Evolutionary conservation across 2,329 filamentous ascomycete species (phyloP).

Genomic region (Mycosphaerella sp.): DNA sequence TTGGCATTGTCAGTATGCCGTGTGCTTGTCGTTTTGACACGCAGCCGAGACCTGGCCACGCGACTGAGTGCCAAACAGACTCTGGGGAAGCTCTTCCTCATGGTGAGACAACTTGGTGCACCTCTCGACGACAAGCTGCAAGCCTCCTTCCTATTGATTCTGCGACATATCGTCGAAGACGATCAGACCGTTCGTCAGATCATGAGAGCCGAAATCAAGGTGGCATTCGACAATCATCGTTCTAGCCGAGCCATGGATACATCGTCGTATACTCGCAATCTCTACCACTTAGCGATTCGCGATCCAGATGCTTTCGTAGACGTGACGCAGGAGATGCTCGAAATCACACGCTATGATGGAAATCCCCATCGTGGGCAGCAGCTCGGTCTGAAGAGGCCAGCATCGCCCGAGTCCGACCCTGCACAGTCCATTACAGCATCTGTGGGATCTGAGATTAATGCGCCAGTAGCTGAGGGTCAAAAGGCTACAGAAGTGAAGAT

Average conservation of each 20-base stretch:
- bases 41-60: slow-evolving; percentile 67
- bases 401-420: background rate
- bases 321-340: slow-evolving; percentile 76
- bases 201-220: slow-evolving; percentile 81
- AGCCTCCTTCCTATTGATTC: slow-evolving; percentile 71
- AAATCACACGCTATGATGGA: slow-evolving; percentile 59
- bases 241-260: slow-evolving; percentile 57
- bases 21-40: slow-evolving; percentile 80
- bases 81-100: slow-evolving; percentile 82
- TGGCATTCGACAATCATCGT: slow-evolving; percentile 57
- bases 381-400: slow-evolving; percentile 44
- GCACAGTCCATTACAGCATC: slow-evolving; percentile 23
- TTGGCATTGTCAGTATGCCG: slow-evolving; percentile 78
- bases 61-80: slow-evolving; percentile 81
- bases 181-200: slow-evolving; percentile 84
- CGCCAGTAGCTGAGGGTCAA: slow-evolving; percentile 32
- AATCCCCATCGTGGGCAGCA: slow-evolving; percentile 47
- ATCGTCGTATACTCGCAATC: slow-evolving; percentile 64
- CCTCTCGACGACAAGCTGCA: slow-evolving; percentile 69
- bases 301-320: slow-evolving; percentile 82
- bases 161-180: slow-evolving; percentile 92
- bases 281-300: slow-evolving; percentile 74
- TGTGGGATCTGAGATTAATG: slow-evolving; percentile 45
- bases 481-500: slow-evolving; percentile 69
- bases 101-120: slow-evolving; percentile 86